A percentile compares a stretch with the other conserved stretches of the same genome.
phyloP scores from a whole-genome alignment of 768 basidiomycete species.

The Mycena vitilis region DNA sequence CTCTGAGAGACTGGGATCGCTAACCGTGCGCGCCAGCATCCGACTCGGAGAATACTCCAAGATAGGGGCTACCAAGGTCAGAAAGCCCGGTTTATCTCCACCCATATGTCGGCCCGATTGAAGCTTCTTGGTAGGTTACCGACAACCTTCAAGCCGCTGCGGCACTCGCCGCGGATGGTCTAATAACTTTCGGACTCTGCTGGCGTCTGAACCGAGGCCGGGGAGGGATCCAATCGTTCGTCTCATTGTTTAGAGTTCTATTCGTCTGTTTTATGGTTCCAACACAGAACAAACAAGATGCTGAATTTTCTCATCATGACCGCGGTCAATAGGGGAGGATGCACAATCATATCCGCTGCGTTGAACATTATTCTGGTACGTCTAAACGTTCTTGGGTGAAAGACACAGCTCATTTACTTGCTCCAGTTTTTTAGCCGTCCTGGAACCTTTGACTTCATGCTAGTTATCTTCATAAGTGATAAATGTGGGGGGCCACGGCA shows the following conservation, averaged over 20 bases:
- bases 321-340: constrained; percentile 19
- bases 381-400: background rate
- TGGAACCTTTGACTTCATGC: constrained; percentile 24
- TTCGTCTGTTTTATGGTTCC: background rate
- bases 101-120: background rate
- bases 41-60: constrained; percentile 9
- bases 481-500: constrained; percentile 1
- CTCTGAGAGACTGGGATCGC: background rate
- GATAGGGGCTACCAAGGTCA: constrained; percentile 4
- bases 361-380: constrained; percentile 20
- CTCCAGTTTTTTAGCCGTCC: constrained; percentile 10
- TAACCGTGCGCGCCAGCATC: background rate
- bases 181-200: constrained; percentile 21
- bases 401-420: background rate
- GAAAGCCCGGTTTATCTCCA: background rate
- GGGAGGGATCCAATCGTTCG: constrained; percentile 15
- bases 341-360: constrained; percentile 14
- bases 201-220: constrained; percentile 19
- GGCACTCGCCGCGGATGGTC: background rate
- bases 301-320: constrained; percentile 27
- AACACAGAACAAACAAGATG: constrained; percentile 8
- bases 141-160: constrained; percentile 1
- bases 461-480: constrained; percentile 15
- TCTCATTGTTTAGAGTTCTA: background rate
- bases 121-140: background rate